phyloP scores from a whole-genome alignment of 1,284 basidiomycete species.

The Exobasidium rhododendri region DNA sequence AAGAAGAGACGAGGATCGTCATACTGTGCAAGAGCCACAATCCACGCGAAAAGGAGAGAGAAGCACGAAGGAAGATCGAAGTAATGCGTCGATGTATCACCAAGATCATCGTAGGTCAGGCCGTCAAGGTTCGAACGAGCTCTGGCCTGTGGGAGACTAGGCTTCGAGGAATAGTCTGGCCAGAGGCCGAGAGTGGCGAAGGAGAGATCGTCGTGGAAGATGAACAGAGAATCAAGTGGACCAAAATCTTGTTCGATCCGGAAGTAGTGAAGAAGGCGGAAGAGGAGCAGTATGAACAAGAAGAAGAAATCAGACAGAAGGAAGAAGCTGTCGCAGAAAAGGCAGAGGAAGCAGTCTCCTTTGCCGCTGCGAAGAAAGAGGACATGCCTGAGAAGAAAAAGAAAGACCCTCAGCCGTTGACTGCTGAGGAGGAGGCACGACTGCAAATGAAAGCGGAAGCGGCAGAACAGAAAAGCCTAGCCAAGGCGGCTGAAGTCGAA shows the following conservation, averaged over 20 bases:
- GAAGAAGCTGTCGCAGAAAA: background rate
- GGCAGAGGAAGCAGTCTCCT: background rate
- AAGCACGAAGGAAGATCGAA: background rate
- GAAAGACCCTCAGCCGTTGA: too few relatives aligned
- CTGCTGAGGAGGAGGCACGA: background rate
- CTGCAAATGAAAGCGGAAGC: background rate
- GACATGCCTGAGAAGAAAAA: too few relatives aligned
- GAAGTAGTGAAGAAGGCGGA: conserved; percentile 4
- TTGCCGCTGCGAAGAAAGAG: background rate
- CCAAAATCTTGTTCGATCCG: conserved; percentile 4
- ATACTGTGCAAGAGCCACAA: conserved; percentile 52
- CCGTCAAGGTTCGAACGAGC: background rate
- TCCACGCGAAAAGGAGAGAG: conserved; percentile 30
- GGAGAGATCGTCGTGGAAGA: background rate
- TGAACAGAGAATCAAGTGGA: background rate
- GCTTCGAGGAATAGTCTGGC: background rate
- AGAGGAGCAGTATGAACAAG: background rate
- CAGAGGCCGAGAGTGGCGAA: background rate
- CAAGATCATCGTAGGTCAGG: background rate
- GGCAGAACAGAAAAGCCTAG: background rate
- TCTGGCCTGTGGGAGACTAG: conserved; percentile 1
- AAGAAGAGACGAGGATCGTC: conserved; percentile 38
- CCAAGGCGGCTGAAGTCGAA: background rate
- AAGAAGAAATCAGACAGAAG: background rate
- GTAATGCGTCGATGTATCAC: background rate